Evolutionary conservation across 2,329 filamentous ascomycete species (phyloP), one percentile per base, ranked within the genome.

Genomic region (Aspergillus sp.): DNA sequence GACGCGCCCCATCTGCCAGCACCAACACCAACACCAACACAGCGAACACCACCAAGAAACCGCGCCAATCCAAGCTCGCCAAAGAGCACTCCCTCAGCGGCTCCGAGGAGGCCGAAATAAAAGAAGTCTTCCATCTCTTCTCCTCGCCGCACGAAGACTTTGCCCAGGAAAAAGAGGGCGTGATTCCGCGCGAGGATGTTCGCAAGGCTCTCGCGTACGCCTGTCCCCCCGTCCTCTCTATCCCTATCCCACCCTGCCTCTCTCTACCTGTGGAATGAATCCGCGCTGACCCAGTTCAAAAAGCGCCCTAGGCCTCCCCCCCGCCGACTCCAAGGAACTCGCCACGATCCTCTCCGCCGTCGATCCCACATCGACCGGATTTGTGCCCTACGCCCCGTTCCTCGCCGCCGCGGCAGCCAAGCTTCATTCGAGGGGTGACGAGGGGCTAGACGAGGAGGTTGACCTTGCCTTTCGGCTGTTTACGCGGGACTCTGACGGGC

Each of bases 391-490:
- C 61, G 71, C 78, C 37, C 77, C 80, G 32, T 96, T 96, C 60
- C 69, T 96, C 19, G 82, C 85, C 36, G 81, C 95, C 48, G 86
- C 85, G 52, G 89, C 89, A 10, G 73, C 95, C 34, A 89, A 93
- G 56, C 68, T 94, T 42, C 81, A 85, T 54, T 68, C 64, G 44
- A 51, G 63, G 24, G 60, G 58, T 33, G 66, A 68, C 31, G 68
- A 70, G 27, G 69, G 71, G 30, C 67, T 71, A 32, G 74, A 74
- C 46, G 69, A 69, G 33, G 86, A 94, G 61, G 75, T 95, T 1
- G 76, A 83, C 43, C 80, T 83, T 49, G 91, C 89, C 0, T 96
- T 86, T 49, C 62, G 66, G 30, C 67, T 96, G 11, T 98, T 98
- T 54, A 82, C 80, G 1, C 72, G 66, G 16, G 61, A 50, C 11